Conservation (phyloP, 2,329 filamentous ascomycete genomes). For the Fusarium equiseti region DNA sequence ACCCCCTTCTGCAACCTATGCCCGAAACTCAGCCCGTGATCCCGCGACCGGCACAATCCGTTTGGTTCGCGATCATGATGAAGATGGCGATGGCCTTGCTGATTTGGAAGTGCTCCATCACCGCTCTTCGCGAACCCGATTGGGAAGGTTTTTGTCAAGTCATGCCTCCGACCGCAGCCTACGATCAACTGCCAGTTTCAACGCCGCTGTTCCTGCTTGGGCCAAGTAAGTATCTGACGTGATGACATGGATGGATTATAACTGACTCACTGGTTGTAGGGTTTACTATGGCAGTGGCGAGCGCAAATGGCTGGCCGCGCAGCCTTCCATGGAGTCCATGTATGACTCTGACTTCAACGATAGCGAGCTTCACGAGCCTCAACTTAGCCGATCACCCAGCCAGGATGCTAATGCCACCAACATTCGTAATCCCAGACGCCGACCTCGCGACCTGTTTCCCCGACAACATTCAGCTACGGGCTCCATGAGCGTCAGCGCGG, state of each 20-base stretch:
- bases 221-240: conserved; percentile 56
- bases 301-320: conserved; percentile 62
- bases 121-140: conserved; percentile 65
- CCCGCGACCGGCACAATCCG: conserved; percentile 54
- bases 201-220: conserved; percentile 64
- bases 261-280: conserved; percentile 51
- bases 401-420: conserved; percentile 61
- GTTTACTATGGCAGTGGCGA: conserved; percentile 79
- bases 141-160: conserved; percentile 65
- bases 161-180: conserved; percentile 65
- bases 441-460: conserved; percentile 54
- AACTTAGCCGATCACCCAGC: conserved; percentile 62
- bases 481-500: conserved; percentile 61
- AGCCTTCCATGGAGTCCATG: conserved; percentile 60
- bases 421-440: conserved; percentile 61
- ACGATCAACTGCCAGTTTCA: conserved; percentile 65
- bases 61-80: conserved; percentile 69
- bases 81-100: conserved; percentile 72
- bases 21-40: conserved; percentile 54
- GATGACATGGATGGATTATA: background rate
- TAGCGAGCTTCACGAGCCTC: conserved; percentile 61
- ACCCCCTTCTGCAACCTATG: conserved; percentile 60
- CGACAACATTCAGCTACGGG: conserved; percentile 36
- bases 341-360: conserved; percentile 59
- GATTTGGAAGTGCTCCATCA: conserved; percentile 67